Base-by-base conservation (phyloP, 2,329 filamentous ascomycete species). In the Penicillium sp. region DNA sequence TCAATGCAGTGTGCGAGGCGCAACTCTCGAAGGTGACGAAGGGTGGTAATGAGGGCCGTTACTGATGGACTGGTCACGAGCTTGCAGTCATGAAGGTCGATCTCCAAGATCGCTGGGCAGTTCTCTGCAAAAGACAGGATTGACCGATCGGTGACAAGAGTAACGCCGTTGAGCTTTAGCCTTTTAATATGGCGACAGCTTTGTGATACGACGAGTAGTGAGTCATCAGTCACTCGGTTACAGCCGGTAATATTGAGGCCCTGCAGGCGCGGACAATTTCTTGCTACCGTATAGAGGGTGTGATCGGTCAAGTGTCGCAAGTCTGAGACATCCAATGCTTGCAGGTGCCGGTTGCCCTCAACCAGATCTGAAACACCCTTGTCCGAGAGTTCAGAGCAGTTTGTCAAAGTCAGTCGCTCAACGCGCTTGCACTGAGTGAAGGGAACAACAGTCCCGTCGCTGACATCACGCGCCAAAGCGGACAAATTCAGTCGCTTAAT, bases 81-180 rank as follows among this genome's bases (percentile, higher is more conserved):
- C 53, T 81, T 83, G 78, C 95, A 96, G 66, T 91, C 89, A 66
- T 96, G 90, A 14, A 99, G 84, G 72, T 99, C 95, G 60, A 99
- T 96, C 75, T 99, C 95, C 60, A 99, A 87, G 31, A 99, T 92
- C 64, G 96, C 93, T 13, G 88, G 90, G 72, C 93, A 97, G 75
- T 96, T 86, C 46, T 87, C 82, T 6, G 95, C 93, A 71, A 99
- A 96, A 3, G 92, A 90, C 57, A 90, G 80, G 61, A 98, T 88
- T 7, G 92, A 88, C 48, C 83, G 82, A 71, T 98, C 91, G 39
- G 89, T 91, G 33, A 97, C 80, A 74, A 96, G 90, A n/a, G 78
- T 75, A 71, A 95, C 96, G 56, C 93, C 90, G 74, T 98, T 99
- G 60, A 99, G 84, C 84, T 99, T 99, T 64, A 99, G 84, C 70